These are phyloP conservation scores for Apiotrichum porosum DNA, from an alignment of 1,284 basidiomycete genomes.

Conservation along the genomic window DNA sequence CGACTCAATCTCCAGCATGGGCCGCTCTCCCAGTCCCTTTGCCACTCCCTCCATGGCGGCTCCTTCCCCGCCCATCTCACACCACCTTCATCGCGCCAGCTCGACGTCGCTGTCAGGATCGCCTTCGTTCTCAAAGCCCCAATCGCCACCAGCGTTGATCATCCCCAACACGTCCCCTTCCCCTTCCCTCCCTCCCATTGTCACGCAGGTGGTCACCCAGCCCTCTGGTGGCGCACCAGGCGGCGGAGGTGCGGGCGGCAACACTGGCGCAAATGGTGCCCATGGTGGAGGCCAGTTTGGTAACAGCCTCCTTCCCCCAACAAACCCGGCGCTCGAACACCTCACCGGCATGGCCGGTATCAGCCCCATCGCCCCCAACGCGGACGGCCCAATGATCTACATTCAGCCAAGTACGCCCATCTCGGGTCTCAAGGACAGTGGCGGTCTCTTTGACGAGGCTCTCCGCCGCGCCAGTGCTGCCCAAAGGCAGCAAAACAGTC, in stretches of 20 bases:
- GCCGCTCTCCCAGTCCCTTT: slow-evolving; percentile 28
- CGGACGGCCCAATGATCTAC: slow-evolving; percentile 48
- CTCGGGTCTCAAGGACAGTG: slow-evolving; percentile 41
- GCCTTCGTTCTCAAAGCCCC: slow-evolving; percentile 42
- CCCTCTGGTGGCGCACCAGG: too few relatives aligned
- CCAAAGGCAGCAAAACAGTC: slow-evolving; percentile 3
- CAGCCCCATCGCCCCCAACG: slow-evolving; percentile 43
- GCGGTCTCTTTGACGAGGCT: slow-evolving; percentile 44
- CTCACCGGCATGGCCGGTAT: slow-evolving; percentile 46
- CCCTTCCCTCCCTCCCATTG: slow-evolving; percentile 23
- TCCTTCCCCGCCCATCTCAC: slow-evolving; percentile 18
- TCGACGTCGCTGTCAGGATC: slow-evolving; percentile 23
- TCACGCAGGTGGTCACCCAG: too few relatives aligned
- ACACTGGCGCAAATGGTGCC: slow-evolving; percentile 1
- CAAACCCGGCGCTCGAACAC: slow-evolving; percentile 39
- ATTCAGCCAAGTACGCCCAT: slow-evolving; percentile 50
- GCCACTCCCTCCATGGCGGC: slow-evolving; percentile 17
- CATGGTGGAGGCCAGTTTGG: slow-evolving; percentile 11
- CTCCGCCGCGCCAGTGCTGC: slow-evolving; percentile 27
- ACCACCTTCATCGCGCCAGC: slow-evolving; percentile 14
- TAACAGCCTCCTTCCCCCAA: slow-evolving; percentile 34
- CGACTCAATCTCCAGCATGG: slow-evolving; percentile 19
- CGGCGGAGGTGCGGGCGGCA: slow-evolving; percentile 1
- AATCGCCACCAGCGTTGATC: slow-evolving; percentile 46
- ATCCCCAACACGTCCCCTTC: slow-evolving; percentile 39